Conservation (phyloP, 805 yeast genomes). For the Cyberlindnera amylophila region DNA sequence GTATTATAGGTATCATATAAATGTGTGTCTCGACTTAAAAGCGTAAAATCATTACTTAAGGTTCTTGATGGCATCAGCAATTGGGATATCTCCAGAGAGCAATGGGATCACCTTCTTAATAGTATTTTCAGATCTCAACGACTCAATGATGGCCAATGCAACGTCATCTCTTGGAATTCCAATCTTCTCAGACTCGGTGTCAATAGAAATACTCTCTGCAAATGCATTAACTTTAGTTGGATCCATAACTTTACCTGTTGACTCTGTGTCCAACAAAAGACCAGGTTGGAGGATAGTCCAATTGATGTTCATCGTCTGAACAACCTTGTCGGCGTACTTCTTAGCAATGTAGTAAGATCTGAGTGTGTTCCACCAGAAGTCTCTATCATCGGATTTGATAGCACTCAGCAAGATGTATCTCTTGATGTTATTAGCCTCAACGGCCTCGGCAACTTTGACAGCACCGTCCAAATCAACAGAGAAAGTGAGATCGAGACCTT, state of each 20-base stretch:
- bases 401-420: slow-evolving; percentile 56
- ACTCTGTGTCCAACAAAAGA: slow-evolving; percentile 34
- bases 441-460: slow-evolving; percentile 52
- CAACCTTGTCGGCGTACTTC: slow-evolving; percentile 53
- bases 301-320: slow-evolving; percentile 34
- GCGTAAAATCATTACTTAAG: background rate
- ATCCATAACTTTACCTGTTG: slow-evolving; percentile 42
- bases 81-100: slow-evolving; percentile 36
- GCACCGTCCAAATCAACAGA: slow-evolving; percentile 62
- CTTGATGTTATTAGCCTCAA: slow-evolving; percentile 38
- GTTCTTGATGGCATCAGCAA: slow-evolving; percentile 17
- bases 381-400: slow-evolving; percentile 48
- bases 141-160: slow-evolving; percentile 41
- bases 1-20: background rate
- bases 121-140: slow-evolving; percentile 35
- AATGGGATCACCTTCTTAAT: slow-evolving; percentile 42
- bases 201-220: slow-evolving; percentile 3
- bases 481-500: slow-evolving; percentile 40
- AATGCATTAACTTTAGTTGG: slow-evolving; percentile 23
- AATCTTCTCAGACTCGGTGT: slow-evolving; percentile 5
- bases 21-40: background rate
- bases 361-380: slow-evolving; percentile 38
- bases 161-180: slow-evolving; percentile 48
- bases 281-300: slow-evolving; percentile 61
- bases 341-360: slow-evolving; percentile 56